Evolutionary conservation across 768 basidiomycete genomes (phyloP).

Genomic region (Leccinum obscurum): DNA sequence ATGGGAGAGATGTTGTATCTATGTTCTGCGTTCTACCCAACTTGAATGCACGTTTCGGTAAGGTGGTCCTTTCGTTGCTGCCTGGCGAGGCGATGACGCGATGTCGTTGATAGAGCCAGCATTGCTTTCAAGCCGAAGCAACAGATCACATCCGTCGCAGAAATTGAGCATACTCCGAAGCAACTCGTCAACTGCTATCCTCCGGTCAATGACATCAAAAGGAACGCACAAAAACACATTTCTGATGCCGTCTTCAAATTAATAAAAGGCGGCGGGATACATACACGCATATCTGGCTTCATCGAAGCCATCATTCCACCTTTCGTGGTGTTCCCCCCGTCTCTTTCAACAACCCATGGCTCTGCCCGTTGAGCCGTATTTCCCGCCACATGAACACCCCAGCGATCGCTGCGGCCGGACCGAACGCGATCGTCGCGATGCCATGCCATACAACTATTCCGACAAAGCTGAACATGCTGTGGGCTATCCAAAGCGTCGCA

Average conservation of each 20-base stretch:
- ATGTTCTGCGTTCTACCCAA: too few relatives aligned
- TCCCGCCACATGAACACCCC: constrained; percentile 54
- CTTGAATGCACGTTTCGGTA: background rate
- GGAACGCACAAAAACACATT: background rate
- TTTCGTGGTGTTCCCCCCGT: background rate
- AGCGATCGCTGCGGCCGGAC: constrained; percentile 52
- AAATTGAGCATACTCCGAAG: constrained; percentile 76
- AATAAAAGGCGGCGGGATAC: background rate
- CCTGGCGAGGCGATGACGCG: too few relatives aligned
- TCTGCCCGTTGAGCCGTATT: constrained; percentile 26
- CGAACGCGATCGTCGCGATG: constrained; percentile 42
- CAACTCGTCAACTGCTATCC: constrained; percentile 87
- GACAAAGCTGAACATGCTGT: constrained; percentile 32
- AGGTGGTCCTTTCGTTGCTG: too few relatives aligned
- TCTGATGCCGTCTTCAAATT: background rate
- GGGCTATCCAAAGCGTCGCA: constrained; percentile 50
- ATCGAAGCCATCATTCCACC: background rate
- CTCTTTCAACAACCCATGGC: background rate
- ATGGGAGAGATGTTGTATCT: too few relatives aligned
- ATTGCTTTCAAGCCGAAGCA: too few relatives aligned
- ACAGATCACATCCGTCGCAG: constrained; percentile 21
- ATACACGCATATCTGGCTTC: background rate
- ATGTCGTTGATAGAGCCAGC: too few relatives aligned
- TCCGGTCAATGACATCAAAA: background rate
- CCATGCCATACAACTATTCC: constrained; percentile 44